Conservation (phyloP, 495 filamentous ascomycete genomes). For the Tuber calosporum region DNA sequence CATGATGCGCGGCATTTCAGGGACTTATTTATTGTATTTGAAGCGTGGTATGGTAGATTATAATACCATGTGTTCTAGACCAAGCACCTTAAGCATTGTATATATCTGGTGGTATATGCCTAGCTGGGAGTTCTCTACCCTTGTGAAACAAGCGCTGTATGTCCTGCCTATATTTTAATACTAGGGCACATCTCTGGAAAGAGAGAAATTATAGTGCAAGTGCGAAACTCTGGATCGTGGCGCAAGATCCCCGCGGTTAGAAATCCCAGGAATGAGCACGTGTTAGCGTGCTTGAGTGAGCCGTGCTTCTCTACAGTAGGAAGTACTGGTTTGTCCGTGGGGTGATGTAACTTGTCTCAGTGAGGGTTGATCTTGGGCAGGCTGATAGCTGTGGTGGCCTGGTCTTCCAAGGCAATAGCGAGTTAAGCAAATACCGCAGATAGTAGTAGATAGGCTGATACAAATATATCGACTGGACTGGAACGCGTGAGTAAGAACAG, state of each 20-base stretch:
- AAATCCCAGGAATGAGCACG: neutral
- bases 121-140: no score
- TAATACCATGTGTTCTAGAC: neutral
- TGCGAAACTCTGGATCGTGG: neutral
- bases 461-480: neutral
- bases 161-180: neutral
- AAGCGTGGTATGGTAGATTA: neutral
- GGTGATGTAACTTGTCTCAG: neutral
- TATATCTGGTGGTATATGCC: neutral
- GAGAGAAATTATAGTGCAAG: neutral
- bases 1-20: neutral
- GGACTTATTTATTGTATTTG: neutral
- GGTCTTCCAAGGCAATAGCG: neutral
- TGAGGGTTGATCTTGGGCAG: neutral
- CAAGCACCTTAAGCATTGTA: neutral
- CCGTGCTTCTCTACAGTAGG: neutral
- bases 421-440: neutral
- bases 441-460: neutral
- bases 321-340: neutral
- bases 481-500: no score
- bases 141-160: neutral
- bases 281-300: neutral
- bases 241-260: neutral
- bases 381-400: neutral
- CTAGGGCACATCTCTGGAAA: neutral